These are phyloP conservation scores for Sungouiozyma ichnusensis DNA, from an alignment of 805 yeast genomes.

Conservation along the genomic window DNA sequence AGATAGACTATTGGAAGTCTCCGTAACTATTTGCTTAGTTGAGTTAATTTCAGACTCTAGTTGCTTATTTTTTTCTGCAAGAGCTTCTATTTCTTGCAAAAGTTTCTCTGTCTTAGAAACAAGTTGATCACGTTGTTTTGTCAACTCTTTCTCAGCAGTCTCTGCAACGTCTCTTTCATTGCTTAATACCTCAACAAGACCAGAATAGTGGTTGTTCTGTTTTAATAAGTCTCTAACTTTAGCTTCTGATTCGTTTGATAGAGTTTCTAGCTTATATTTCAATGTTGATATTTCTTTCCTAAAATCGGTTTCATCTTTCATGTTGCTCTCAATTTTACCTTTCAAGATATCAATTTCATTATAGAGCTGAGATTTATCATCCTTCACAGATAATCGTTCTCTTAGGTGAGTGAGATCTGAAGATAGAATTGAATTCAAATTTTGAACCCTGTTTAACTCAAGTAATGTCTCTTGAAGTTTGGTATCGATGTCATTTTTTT, in stretches of 20 bases:
- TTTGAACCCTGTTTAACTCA: slow-evolving; percentile 41
- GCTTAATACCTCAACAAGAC: slow-evolving; percentile 32
- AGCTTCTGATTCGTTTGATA: slow-evolving; percentile 31
- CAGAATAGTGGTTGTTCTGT: slow-evolving; percentile 35
- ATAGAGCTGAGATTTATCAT: slow-evolving; percentile 36
- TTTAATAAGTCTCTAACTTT: slow-evolving; percentile 32
- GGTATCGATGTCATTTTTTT: slow-evolving; percentile 42
- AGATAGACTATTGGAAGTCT: slow-evolving; percentile 8
- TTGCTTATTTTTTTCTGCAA: slow-evolving; percentile 52
- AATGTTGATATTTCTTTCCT: slow-evolving; percentile 55
- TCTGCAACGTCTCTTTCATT: slow-evolving; percentile 34
- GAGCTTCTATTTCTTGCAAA: slow-evolving; percentile 48
- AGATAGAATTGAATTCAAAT: slow-evolving; percentile 38
- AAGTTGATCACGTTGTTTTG: slow-evolving; percentile 36
- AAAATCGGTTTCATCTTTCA: slow-evolving; percentile 56
- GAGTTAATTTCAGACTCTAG: slow-evolving; percentile 41
- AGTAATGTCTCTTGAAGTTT: slow-evolving; percentile 45
- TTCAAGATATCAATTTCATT: slow-evolving; percentile 45
- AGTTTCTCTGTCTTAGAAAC: slow-evolving; percentile 45
- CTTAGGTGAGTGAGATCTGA: slow-evolving; percentile 48
- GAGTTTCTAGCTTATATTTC: slow-evolving; percentile 47
- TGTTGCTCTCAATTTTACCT: slow-evolving; percentile 41
- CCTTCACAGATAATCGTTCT: slow-evolving; percentile 33
- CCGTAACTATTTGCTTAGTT: slow-evolving; percentile 28
- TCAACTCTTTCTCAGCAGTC: slow-evolving; percentile 36